These are phyloP conservation scores for Arabidopsis hybrid DNA, from an alignment of 441 rosid species.

Conservation along the genomic window DNA sequence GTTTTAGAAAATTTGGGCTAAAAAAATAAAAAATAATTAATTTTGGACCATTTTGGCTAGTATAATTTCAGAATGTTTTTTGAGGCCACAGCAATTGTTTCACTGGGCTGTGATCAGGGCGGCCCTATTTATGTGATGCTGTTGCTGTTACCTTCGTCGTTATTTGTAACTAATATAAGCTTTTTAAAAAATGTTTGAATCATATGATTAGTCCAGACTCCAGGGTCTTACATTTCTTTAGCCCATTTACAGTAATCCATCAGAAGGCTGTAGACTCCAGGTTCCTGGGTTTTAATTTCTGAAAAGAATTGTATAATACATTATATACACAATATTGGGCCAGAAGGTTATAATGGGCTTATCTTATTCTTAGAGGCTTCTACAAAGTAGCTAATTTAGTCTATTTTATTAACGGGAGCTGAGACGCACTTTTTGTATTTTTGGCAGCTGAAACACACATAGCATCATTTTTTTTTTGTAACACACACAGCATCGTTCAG, in stretches of 20 bases:
- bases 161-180: neutral
- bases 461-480: neutral
- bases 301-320: neutral
- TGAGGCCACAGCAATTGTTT: too few species aligned
- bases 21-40: too few species aligned
- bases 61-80: too few species aligned
- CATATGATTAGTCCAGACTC: conserved; percentile 7
- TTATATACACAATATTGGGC: neutral
- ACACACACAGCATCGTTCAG: too few species aligned
- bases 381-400: neutral
- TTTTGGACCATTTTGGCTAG: too few species aligned
- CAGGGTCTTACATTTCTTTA: neutral
- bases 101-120: too few species aligned
- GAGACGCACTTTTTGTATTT: neutral
- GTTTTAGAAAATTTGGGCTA: too few species aligned
- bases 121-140: conserved; percentile 5
- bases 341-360: neutral
- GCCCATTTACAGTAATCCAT: conserved; percentile 2
- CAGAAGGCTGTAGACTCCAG: neutral
- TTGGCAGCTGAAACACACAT: neutral
- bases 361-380: neutral
- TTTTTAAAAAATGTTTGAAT: neutral
- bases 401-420: neutral
- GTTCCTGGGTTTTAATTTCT: neutral
- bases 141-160: neutral